phyloP scores from a whole-genome alignment of 192 early-diverging fungal genomes.

The Coemansia erecta region DNA sequence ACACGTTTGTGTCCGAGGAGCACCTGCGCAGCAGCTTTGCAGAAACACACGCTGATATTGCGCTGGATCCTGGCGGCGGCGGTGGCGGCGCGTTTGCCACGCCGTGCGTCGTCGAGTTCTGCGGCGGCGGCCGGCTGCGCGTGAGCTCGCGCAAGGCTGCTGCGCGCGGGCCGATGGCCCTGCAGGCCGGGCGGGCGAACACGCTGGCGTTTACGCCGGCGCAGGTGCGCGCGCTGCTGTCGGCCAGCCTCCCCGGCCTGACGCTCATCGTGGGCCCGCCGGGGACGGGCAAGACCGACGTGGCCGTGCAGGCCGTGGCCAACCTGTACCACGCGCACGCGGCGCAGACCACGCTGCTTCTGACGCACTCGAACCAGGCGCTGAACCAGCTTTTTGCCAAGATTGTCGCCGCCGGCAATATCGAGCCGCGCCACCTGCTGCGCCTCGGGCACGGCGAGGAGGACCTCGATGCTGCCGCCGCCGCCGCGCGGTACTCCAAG shows the following conservation, averaged over 20 bases:
- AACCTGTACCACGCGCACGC: constrained; percentile 94
- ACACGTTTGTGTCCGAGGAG: constrained; percentile 83
- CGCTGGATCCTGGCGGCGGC: no score
- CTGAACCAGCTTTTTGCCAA: constrained; percentile 98
- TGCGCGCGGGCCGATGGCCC: constrained; percentile 74
- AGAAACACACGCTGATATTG: background rate
- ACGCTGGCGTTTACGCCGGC: constrained; percentile 79
- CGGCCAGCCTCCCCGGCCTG: constrained; percentile 83
- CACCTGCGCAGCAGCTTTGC: constrained; percentile 73
- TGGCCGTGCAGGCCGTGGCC: constrained; percentile 94
- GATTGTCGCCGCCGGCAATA: constrained; percentile 78
- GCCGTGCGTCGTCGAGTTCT: constrained; percentile 77
- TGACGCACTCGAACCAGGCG: constrained; percentile 98
- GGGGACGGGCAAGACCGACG: constrained; percentile 98
- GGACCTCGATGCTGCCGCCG: constrained; percentile 62
- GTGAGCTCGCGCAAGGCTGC: constrained; percentile 64
- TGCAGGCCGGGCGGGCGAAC: constrained; percentile 69
- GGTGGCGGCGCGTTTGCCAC: constrained; percentile 4
- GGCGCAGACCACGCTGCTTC: constrained; percentile 82
- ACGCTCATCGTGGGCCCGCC: constrained; percentile 96
- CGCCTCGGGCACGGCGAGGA: constrained; percentile 95
- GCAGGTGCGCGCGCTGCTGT: constrained; percentile 82
- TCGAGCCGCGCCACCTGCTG: constrained; percentile 90
- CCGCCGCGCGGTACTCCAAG: constrained; percentile 78
- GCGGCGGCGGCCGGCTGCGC: constrained; percentile 21